Evolutionary conservation across 139 green algal genomes (phyloP).

Genomic region (Yamagishiella unicocca): DNA sequence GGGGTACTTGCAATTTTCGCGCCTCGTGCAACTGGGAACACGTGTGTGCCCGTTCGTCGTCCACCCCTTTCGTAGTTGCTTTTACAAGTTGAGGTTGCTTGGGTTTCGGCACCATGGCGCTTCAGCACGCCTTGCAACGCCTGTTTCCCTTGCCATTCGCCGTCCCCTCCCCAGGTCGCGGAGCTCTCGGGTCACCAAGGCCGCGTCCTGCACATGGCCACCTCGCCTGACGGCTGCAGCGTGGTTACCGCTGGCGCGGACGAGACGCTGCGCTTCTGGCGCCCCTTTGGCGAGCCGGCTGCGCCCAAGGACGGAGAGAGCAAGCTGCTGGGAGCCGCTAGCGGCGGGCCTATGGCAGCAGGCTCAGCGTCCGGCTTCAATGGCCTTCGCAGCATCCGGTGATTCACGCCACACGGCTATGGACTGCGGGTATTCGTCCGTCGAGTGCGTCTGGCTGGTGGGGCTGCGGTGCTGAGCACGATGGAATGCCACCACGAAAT

Average conservation of each 20-base stretch:
- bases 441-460: too few species aligned
- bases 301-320: conserved; percentile 43
- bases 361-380: conserved; percentile 15
- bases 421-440: too few species aligned
- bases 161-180: conserved; percentile 58
- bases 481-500: too few species aligned
- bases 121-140: neutral
- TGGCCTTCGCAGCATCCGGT: conserved; percentile 64
- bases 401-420: too few species aligned
- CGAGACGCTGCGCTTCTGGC: conserved; percentile 98
- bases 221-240: conserved; percentile 92
- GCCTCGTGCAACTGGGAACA: too few species aligned
- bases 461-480: too few species aligned
- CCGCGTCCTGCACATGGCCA: conserved; percentile 95
- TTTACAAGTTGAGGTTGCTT: neutral
- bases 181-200: conserved; percentile 95
- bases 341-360: neutral
- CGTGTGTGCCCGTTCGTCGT: too few species aligned
- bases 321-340: conserved; percentile 2
- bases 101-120: neutral
- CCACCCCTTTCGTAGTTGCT: too few species aligned
- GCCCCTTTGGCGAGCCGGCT: conserved; percentile 81
- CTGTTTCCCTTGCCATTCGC: neutral
- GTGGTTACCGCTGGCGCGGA: conserved; percentile 92
- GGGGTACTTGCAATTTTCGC: too few species aligned